A percentile compares a stretch with the other conserved stretches of the same genome.
These are phyloP conservation scores for Globisporangium heterothallicum DNA, from an alignment of 352 stramenopile species.

Conservation along the genomic window DNA sequence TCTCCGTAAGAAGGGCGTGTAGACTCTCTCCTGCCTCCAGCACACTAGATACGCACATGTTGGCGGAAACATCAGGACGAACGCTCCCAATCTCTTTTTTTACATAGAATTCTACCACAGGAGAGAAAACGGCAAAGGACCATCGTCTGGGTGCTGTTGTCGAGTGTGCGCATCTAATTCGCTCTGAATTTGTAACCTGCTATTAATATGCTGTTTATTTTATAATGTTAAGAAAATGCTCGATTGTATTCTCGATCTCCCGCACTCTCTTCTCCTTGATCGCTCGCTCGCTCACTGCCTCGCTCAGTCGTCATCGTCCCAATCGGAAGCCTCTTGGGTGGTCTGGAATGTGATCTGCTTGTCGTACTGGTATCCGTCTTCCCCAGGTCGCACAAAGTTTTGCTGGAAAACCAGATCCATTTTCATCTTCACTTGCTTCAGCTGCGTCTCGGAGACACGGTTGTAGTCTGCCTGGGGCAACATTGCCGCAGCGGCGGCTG, in stretches of 20 bases:
- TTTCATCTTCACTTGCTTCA: constrained; percentile 60
- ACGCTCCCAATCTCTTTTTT: not conserved
- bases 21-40: constrained; percentile 11
- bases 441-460: constrained; percentile 62
- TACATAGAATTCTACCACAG: constrained; percentile 17
- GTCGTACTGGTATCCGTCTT: constrained; percentile 61
- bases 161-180: not conserved
- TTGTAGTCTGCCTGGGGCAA: constrained; percentile 77
- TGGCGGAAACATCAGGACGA: not conserved
- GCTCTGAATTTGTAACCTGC: constrained; percentile 28
- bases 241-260: constrained; percentile 1
- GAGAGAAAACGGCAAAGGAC: not conserved
- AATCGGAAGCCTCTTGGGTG: constrained; percentile 45
- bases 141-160: not conserved
- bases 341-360: constrained; percentile 52
- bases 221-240: constrained; percentile 25
- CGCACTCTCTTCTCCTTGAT: too few species aligned
- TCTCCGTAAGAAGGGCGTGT: constrained; percentile 85
- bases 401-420: constrained; percentile 70
- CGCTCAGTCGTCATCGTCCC: constrained; percentile 39
- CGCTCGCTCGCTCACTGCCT: too few species aligned
- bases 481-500: not conserved
- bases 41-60: not conserved
- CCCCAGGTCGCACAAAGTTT: constrained; percentile 49
- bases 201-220: constrained; percentile 57